Percentiles rank a stretch among this genome's conserved stretches.
Evolutionary conservation across 345 rosid genomes (phyloP).

Genomic region (Eucalyptus viminalis): DNA sequence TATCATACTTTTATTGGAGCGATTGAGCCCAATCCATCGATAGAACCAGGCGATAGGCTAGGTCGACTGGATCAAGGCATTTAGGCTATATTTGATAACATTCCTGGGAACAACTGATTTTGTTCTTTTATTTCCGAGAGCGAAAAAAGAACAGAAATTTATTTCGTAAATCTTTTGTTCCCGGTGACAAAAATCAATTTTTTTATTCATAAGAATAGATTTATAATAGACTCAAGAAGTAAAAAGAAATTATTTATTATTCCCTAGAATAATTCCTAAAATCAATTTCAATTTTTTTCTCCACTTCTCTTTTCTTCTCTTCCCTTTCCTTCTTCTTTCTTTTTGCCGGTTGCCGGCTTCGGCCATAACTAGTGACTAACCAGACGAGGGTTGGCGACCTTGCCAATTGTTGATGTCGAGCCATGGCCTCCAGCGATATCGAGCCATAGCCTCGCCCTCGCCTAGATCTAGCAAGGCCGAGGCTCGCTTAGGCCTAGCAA

Average conservation of each 20-base stretch:
- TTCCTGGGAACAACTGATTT: fast-evolving
- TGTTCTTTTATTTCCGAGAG: fast-evolving
- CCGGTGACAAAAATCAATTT: fast-evolving
- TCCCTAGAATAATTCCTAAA: fast-evolving
- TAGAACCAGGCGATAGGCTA: fast-evolving
- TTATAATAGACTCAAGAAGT: fast-evolving
- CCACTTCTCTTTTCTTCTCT: too few relatives aligned
- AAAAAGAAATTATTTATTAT: fast-evolving
- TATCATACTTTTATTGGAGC: too few relatives aligned
- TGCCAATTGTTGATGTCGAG: too few relatives aligned
- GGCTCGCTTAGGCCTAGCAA: fast-evolving
- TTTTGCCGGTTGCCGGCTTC: too few relatives aligned
- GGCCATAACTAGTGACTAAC: fast-evolving
- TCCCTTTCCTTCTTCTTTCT: too few relatives aligned
- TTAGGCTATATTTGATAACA: too few relatives aligned
- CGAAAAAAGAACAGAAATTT: fast-evolving
- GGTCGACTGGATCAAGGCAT: fast-evolving
- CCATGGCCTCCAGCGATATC: too few relatives aligned
- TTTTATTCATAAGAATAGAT: fast-evolving
- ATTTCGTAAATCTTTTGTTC: fast-evolving
- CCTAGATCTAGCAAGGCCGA: fast-evolving
- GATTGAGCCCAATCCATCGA: too few relatives aligned
- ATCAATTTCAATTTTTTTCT: too few relatives aligned
- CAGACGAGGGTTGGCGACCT: fast-evolving
- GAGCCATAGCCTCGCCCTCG: fast-evolving